Evolutionary conservation across 257 asterid species (phyloP).

Genomic region (Voacanga thouarsii): DNA sequence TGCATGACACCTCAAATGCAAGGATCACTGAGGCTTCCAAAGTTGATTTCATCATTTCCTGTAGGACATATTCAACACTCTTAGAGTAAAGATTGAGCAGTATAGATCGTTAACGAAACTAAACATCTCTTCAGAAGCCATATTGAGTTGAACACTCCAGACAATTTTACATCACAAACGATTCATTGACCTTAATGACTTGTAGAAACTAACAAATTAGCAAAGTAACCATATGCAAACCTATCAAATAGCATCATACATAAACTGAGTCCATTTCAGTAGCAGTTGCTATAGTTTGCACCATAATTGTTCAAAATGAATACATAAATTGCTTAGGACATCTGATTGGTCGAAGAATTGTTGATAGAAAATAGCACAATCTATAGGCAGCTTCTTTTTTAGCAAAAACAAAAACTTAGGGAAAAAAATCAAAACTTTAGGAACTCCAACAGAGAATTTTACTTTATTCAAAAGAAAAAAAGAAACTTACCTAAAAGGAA

Average conservation of each 20-base stretch:
- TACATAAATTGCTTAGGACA: background rate
- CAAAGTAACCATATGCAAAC: background rate
- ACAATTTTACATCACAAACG: background rate
- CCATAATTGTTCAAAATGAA: background rate
- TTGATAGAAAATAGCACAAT: too few relatives aligned
- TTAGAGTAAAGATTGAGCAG: background rate
- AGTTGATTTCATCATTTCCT: constrained; percentile 80
- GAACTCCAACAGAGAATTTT: too few relatives aligned
- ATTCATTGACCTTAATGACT: background rate
- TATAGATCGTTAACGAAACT: background rate
- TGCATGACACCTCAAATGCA: constrained; percentile 90
- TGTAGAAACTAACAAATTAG: background rate
- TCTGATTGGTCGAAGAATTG: too few relatives aligned
- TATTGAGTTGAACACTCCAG: background rate
- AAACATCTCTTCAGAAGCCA: background rate
- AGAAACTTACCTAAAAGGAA: too few relatives aligned
- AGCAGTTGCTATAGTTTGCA: background rate
- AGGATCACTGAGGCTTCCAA: constrained; percentile 85
- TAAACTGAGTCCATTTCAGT: background rate
- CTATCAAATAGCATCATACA: background rate
- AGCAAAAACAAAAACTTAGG: too few relatives aligned
- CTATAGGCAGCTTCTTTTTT: too few relatives aligned
- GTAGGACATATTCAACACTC: constrained; percentile 28
- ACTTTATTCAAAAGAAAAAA: too few relatives aligned
- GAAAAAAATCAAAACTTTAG: too few relatives aligned